Conservation (phyloP, 495 filamentous ascomycete genomes). For the Daldinia concentrica region DNA sequence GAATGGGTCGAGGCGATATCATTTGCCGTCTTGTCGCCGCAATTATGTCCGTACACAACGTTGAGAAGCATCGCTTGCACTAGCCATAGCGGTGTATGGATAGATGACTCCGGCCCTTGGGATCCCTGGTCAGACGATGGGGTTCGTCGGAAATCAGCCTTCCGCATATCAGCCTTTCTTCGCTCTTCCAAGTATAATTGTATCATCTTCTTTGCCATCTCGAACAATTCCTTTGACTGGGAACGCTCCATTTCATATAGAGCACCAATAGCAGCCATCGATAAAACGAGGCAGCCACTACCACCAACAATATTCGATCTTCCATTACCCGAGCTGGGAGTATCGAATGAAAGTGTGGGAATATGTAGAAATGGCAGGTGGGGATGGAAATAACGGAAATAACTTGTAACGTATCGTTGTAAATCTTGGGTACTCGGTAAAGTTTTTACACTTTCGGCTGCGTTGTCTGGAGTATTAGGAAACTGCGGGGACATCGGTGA, state of each 20-base stretch:
- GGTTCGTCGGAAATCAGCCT: constrained; percentile 73
- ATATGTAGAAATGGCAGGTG: constrained; percentile 94
- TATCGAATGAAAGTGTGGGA: constrained; percentile 90
- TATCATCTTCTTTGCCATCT: constrained; percentile 94
- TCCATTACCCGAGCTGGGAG: constrained; percentile 69
- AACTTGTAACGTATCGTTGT: constrained; percentile 89
- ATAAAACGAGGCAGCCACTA: constrained; percentile 88
- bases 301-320: constrained; percentile 77
- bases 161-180: constrained; percentile 86
- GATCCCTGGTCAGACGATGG: constrained; percentile 57
- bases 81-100: constrained; percentile 92
- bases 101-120: constrained; percentile 68
- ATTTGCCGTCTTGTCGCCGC: constrained; percentile 87
- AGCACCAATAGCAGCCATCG: constrained; percentile 95
- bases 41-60: constrained; percentile 95
- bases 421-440: constrained; percentile 91
- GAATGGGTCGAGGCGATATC: constrained; percentile 94
- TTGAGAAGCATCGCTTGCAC: constrained; percentile 99
- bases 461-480: constrained; percentile 59
- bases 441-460: constrained; percentile 57
- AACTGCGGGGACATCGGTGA: constrained; percentile 69
- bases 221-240: constrained; percentile 86
- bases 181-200: constrained; percentile 92
- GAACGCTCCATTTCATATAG: constrained; percentile 88
- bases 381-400: constrained; percentile 94